Evolutionary conservation across 78 protist genomes (phyloP).

Genomic region (Isochrysis galbana): DNA sequence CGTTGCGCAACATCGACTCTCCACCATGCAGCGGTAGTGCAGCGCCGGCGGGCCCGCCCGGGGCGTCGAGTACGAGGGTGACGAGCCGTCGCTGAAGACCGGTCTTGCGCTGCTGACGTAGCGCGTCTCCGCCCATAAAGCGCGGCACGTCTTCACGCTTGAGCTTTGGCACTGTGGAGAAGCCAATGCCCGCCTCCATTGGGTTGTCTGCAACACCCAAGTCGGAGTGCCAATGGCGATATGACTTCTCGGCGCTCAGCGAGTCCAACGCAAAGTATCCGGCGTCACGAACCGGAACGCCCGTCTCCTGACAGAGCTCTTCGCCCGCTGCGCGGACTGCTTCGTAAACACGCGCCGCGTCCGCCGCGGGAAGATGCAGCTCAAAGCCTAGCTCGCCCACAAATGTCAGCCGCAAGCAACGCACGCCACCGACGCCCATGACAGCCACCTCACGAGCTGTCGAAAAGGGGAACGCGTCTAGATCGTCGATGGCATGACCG

Average conservation of each 20-base stretch:
- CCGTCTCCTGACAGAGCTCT: background rate
- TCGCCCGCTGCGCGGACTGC: background rate
- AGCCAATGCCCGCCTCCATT: constrained; percentile 29
- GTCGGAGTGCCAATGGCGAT: constrained; percentile 33
- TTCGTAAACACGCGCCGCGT: background rate
- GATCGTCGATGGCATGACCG: background rate
- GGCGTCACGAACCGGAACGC: background rate
- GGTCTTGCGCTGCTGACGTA: background rate
- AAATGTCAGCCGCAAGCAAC: constrained; percentile 20
- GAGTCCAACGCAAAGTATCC: constrained; percentile 24
- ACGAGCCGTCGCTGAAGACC: constrained; percentile 9
- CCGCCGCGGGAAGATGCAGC: background rate
- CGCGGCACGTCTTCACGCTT: background rate
- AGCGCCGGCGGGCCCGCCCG: background rate
- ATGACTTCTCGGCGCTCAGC: constrained; percentile 27
- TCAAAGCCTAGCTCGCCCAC: constrained; percentile 45
- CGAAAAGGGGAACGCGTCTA: background rate
- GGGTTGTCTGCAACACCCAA: background rate
- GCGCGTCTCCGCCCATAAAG: background rate
- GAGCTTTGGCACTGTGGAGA: constrained; percentile 16
- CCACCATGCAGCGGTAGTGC: background rate
- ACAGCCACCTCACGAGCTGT: background rate
- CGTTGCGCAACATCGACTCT: background rate
- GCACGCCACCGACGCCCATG: background rate
- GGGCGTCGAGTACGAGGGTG: background rate